phyloP scores from a whole-genome alignment of 2,329 filamentous ascomycete species.

The Pseudocercospora cruenta region DNA sequence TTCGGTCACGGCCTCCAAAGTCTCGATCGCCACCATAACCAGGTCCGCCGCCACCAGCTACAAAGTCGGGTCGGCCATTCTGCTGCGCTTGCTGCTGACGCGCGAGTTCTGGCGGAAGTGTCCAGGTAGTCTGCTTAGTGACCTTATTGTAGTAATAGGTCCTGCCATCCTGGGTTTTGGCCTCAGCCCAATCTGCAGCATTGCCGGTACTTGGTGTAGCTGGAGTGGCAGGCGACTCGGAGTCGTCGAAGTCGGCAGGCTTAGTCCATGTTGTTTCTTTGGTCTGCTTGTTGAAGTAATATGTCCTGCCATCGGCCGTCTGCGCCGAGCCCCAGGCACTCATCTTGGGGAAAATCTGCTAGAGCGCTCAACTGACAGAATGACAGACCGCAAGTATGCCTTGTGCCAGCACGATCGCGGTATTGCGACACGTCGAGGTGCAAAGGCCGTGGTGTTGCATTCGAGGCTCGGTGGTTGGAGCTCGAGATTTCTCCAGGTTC shows the following conservation, averaged over 20 bases:
- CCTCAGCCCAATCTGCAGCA: conserved; percentile 74
- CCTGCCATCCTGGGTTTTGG: conserved; percentile 80
- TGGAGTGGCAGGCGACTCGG: conserved; percentile 67
- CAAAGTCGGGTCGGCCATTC: conserved; percentile 51
- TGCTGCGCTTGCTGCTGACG: conserved; percentile 26
- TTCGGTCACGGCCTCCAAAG: conserved; percentile 14
- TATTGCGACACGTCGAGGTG: neutral
- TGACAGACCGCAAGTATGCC: neutral
- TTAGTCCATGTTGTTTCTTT: conserved; percentile 94
- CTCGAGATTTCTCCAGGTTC: neutral
- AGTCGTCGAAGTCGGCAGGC: conserved; percentile 66
- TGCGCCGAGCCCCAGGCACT: conserved; percentile 34
- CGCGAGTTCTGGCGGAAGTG: conserved; percentile 66
- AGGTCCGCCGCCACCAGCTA: conserved; percentile 55
- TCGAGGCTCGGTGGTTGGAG: neutral
- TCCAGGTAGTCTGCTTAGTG: conserved; percentile 91
- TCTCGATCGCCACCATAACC: conserved; percentile 34
- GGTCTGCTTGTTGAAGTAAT: conserved; percentile 87
- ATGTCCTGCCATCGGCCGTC: conserved; percentile 65
- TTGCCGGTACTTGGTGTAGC: conserved; percentile 48
- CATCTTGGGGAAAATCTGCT: conserved; percentile 24
- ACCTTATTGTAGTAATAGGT: conserved; percentile 95
- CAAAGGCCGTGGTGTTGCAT: neutral
- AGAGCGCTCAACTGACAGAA: neutral
- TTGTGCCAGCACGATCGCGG: neutral